Conservation (phyloP, 1,139 yeast species). For the Magnusiomyces magnusii region DNA sequence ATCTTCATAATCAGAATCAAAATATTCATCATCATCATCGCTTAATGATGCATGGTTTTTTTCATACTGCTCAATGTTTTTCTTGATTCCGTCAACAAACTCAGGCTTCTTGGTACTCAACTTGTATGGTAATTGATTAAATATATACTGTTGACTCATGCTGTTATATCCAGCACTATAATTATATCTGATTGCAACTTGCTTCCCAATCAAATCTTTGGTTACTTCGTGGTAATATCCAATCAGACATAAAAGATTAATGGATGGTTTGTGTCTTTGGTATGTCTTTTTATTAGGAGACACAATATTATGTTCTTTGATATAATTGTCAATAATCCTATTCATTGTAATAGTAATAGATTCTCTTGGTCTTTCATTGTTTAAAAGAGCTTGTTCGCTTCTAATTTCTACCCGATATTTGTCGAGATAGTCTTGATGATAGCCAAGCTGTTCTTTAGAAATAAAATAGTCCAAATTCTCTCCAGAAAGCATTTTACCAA, state of each 20-base stretch:
- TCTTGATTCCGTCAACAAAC: neutral
- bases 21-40: neutral
- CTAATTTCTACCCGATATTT: neutral
- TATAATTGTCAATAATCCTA: neutral
- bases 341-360: neutral
- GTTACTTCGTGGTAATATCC: neutral
- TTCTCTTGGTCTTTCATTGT: neutral
- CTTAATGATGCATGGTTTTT: neutral
- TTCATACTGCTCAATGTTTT: neutral
- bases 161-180: neutral
- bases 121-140: neutral
- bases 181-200: neutral
- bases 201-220: neutral
- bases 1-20: neutral
- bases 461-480: neutral
- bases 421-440: neutral
- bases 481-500: neutral
- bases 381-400: neutral
- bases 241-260: neutral
- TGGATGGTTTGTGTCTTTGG: neutral
- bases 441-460: neutral
- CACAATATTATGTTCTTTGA: neutral
- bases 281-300: neutral
- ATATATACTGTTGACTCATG: no score
- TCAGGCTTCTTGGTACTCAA: neutral